Base-by-base conservation (phyloP, 208 protist genomes). In the Blastocrithidia nonstop region DNA sequence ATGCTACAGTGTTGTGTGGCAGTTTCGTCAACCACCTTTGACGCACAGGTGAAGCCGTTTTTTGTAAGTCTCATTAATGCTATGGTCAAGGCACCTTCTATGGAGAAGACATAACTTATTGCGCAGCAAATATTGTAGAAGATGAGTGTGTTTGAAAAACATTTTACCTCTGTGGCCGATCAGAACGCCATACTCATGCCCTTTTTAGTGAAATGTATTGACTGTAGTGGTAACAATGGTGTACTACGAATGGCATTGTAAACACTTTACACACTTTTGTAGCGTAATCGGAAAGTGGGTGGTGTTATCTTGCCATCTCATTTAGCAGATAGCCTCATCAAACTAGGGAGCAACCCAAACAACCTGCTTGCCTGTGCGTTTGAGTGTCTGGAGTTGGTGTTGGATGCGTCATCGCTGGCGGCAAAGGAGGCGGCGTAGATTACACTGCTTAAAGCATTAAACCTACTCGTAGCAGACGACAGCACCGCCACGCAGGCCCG, bases 111-210 rank as follows among this genome's bases (percentile, higher is more conserved):
- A 23, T 26, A 33, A 27, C 43, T 64, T 17, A 49, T 73, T 29
- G 63, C 64, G 1, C 64, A 81, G 51, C 57, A 70, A 19, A 3
- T 73, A 6, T 48, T 77, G 21, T 59, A 76, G 16, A 76, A 60
- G 46, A 54, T 55, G 25, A 49, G 53, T 21, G 26, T 62, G 3
- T 42, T 81, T 2, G 23, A 26, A 16, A 51, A 50, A 20, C 59
- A 64, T 27, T 76, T 81, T 21, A n/a, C 26, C 15, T 36, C 39
- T 3, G 22, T 58, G 13, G 47, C 47, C 41, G 72, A 77, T 40
- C 36, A 25, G 26, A 63, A 47, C 9, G 50, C 24, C 2, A 41
- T 64, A 25, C 11, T 73, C 29, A 23, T 73, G 13, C 72, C 72
- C 5, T 60, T 81, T 19, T 29, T 72, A 22, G 9, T 64, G 35